Evolutionary conservation across 345 rosid species (phyloP).

Genomic region (Gossypium herbaceum): DNA sequence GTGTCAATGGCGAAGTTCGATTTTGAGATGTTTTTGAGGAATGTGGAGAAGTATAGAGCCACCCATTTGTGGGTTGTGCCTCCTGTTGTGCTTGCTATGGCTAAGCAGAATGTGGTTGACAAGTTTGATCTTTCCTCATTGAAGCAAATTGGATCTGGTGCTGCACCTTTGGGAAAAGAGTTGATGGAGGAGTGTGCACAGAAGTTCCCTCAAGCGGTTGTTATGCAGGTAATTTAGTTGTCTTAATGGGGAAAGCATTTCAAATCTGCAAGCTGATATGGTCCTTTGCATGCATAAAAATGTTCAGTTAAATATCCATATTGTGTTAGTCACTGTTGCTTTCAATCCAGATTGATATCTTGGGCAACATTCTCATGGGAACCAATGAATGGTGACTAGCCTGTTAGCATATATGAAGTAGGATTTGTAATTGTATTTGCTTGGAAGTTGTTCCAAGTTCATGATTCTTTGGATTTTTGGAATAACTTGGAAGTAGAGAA

Average conservation of each 20-base stretch:
- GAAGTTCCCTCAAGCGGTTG: conserved; percentile 49
- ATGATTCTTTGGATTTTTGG: background rate
- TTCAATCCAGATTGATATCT: background rate
- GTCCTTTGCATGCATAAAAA: background rate
- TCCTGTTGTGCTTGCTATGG: conserved; percentile 70
- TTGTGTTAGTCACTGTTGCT: background rate
- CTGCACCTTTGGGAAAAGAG: conserved; percentile 90
- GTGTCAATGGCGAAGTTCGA: conserved; percentile 73
- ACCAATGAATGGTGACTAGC: background rate
- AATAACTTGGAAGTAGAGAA: background rate
- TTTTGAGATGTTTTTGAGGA: conserved; percentile 45
- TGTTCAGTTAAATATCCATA: background rate
- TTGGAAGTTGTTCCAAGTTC: background rate
- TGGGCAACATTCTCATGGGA: background rate
- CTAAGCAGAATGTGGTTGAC: conserved; percentile 53
- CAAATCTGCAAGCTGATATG: background rate
- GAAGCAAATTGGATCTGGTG: conserved; percentile 69
- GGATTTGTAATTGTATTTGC: background rate
- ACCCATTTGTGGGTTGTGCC: conserved; percentile 86
- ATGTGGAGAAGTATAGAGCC: conserved; percentile 53
- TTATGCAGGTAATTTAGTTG: conserved; percentile 51
- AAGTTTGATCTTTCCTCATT: conserved; percentile 69
- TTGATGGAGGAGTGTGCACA: conserved; percentile 72
- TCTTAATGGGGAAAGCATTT: background rate
- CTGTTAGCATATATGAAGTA: background rate